These are phyloP conservation scores for Cardamine chenopodiifolia DNA, from an alignment of 345 rosid species.

Conservation along the genomic window DNA sequence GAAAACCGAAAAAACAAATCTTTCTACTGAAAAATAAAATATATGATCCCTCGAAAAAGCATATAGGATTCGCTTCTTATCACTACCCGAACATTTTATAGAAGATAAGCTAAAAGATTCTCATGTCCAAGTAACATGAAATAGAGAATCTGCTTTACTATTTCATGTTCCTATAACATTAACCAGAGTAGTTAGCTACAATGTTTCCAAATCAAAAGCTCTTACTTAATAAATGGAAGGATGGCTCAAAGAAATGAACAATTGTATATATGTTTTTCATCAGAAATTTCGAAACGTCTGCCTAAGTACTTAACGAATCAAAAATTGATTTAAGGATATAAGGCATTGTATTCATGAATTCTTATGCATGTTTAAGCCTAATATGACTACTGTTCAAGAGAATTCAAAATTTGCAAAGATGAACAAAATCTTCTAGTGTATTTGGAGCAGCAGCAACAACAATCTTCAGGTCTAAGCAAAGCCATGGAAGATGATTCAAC, in stretches of 20 bases:
- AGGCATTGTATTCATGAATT: not conserved
- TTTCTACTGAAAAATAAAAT: not conserved
- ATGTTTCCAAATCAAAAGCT: not conserved
- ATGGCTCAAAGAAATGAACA: not conserved
- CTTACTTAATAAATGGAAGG: not conserved
- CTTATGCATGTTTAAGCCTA: not conserved
- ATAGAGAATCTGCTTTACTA: constrained; percentile 4
- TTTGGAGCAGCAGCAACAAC: not conserved
- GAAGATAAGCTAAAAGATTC: constrained; percentile 3
- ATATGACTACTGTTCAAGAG: not conserved
- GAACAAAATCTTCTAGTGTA: not conserved
- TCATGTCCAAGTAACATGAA: constrained; percentile 11
- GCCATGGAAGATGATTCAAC: not conserved
- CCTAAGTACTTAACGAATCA: not conserved
- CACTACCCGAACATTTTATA: not conserved
- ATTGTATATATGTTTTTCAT: too few species aligned
- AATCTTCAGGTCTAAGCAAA: not conserved
- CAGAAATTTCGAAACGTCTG: not conserved
- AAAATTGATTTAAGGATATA: not conserved
- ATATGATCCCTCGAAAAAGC: not conserved
- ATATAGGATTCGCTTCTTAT: constrained; percentile 8
- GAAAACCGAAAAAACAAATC: not conserved
- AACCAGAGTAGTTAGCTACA: not conserved
- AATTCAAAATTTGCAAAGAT: not conserved
- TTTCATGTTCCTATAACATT: not conserved